Evolutionary conservation across 1,284 basidiomycete species (phyloP), one percentile per base, ranked within the genome.

Genomic region (Schizophyllum amplum): DNA sequence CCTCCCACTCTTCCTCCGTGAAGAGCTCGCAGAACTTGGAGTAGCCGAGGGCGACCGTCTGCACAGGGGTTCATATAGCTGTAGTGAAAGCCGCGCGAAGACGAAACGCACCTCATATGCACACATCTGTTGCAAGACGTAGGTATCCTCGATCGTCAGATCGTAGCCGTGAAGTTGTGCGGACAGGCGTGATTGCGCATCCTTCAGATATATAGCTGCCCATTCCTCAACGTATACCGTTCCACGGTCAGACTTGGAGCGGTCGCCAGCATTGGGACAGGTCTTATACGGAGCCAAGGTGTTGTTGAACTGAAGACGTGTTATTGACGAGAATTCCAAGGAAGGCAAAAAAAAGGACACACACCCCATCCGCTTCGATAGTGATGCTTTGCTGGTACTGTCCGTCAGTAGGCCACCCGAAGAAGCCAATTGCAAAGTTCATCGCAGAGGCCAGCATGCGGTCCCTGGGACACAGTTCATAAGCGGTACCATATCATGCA

Each of bases 21-120:
- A 98, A 98, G 1, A 98, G 75, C 54, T 83, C 81, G 65, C 95
- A 98, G 72, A 96, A 97, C 62, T 84, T 86, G 24, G 89, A 92
- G 66, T 90, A 94, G 1, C 94, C 94, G 15, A 96, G 78, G 0
- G 92, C 88, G 47, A 94, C 92, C 2, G 94, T 96, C 86, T 92
- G n/a, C n/a, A n/a, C n/a, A n/a, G n/a, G n/a, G n/a, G n/a, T n/a
- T n/a, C n/a, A n/a, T n/a, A n/a, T n/a, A n/a, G n/a, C n/a, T n/a
- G n/a, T n/a, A n/a, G 17, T 17, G 1, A 2, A 57, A 11, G 47
- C n/a, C n/a, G n/a, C n/a, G n/a, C n/a, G 47, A 26, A n/a, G 27
- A 15, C 22, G 27, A 26, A 46, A 65, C 69, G n/a, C 24, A 87
- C 88, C 79, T 94, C 92, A 64, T 93, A 94, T 5, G 90, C 84